These are phyloP conservation scores for Dentiscutata heterogama DNA, from an alignment of 371 early-diverging fungal species.

Conservation along the genomic window DNA sequence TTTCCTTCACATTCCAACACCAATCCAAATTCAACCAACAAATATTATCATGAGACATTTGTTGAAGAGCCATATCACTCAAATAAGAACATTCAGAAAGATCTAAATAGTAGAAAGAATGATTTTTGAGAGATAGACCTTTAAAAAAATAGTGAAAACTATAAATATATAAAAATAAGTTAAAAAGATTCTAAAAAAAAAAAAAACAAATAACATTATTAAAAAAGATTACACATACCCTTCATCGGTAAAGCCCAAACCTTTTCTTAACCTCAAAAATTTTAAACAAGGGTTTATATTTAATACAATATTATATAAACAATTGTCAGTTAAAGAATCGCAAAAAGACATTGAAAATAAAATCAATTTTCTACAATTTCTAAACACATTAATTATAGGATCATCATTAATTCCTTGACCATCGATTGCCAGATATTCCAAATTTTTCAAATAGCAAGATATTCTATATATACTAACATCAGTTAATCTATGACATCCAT, in stretches of 20 bases:
- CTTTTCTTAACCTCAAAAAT: conserved; percentile 29
- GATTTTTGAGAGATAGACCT: neutral
- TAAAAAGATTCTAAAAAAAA: neutral
- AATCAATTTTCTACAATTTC: conserved; percentile 3
- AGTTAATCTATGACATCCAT: conserved; percentile 27
- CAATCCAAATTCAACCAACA: conserved; percentile 22
- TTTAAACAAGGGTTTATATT: neutral
- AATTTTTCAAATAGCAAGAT: neutral
- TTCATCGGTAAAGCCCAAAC: neutral
- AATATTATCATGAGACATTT: neutral
- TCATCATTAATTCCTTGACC: conserved; percentile 28
- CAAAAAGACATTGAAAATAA: conserved; percentile 38
- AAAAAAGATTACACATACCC: neutral
- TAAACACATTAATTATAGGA: neutral
- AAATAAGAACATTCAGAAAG: conserved; percentile 31
- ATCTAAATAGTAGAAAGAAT: conserved; percentile 30
- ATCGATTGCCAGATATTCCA: conserved; percentile 33
- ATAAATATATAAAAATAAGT: neutral
- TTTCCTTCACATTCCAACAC: conserved; percentile 31
- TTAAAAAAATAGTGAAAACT: conserved; percentile 19
- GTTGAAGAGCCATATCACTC: neutral
- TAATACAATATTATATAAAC: neutral
- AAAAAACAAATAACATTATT: neutral
- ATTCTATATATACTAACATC: conserved; percentile 11
- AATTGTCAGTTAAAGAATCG: conserved; percentile 10